phyloP scores from a whole-genome alignment of 306 rosid species.

The Citrullus mucosospermus region DNA sequence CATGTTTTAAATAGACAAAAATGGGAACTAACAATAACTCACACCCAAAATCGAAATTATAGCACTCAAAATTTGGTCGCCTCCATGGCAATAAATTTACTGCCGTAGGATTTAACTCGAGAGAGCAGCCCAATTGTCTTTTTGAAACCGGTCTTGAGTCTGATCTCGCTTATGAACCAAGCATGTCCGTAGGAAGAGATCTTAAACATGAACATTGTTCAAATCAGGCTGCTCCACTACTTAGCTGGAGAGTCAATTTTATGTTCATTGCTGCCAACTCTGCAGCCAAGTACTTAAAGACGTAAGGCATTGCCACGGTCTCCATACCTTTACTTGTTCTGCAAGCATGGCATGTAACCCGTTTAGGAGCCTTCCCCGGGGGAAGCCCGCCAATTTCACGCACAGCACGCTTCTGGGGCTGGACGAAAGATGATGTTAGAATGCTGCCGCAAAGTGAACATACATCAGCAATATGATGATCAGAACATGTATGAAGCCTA shows the following conservation, averaged over 20 bases:
- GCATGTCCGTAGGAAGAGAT: neutral
- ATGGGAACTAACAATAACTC: neutral
- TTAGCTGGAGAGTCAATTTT: constrained; percentile 61
- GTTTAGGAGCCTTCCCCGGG: constrained; percentile 39
- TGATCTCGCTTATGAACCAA: neutral
- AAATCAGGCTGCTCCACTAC: constrained; percentile 22
- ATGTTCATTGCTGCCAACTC: constrained; percentile 96
- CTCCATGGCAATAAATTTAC: neutral
- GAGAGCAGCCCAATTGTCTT: neutral
- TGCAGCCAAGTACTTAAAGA: constrained; percentile 79
- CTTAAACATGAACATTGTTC: neutral
- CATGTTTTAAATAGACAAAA: neutral
- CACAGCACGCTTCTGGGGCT: constrained; percentile 32
- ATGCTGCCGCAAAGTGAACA: constrained; percentile 80
- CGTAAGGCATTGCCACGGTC: constrained; percentile 87
- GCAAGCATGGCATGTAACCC: constrained; percentile 60
- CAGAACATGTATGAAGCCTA: constrained; percentile 86
- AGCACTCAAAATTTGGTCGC: neutral
- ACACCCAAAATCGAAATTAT: neutral
- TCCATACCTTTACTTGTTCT: constrained; percentile 80
- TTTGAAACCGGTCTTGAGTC: neutral
- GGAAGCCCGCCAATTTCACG: constrained; percentile 56
- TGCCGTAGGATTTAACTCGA: neutral
- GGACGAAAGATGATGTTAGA: constrained; percentile 45
- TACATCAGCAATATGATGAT: constrained; percentile 82